These are phyloP conservation scores for Gnomoniopsis smithogilvyi DNA, from an alignment of 2,329 filamentous ascomycete species.

Conservation along the genomic window DNA sequence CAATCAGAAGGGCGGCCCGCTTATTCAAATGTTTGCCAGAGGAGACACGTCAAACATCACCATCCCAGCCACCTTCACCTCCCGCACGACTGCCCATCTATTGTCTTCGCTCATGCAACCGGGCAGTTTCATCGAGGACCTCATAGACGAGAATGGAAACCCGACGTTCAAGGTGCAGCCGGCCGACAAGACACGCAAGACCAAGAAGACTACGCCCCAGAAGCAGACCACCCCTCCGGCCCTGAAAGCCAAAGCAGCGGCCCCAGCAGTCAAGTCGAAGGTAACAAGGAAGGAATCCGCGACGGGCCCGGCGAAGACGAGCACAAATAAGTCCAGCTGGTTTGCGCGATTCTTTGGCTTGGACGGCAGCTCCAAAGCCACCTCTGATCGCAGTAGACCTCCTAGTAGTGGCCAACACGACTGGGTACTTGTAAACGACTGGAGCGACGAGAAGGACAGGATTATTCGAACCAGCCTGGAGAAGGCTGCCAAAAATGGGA, in stretches of 20 bases:
- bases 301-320: neutral
- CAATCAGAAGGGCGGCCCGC: constrained; percentile 79
- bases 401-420: constrained; percentile 72
- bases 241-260: constrained; percentile 15
- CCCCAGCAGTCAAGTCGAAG: constrained; percentile 4
- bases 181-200: constrained; percentile 35
- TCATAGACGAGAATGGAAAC: constrained; percentile 58
- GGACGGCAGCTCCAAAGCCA: constrained; percentile 27
- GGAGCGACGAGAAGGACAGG: constrained; percentile 26
- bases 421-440: constrained; percentile 69
- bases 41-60: constrained; percentile 94
- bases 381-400: constrained; percentile 56
- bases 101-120: constrained; percentile 82
- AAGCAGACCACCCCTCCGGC: constrained; percentile 25
- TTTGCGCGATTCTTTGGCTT: constrained; percentile 40
- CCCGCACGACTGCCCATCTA: constrained; percentile 88
- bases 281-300: constrained; percentile 8
- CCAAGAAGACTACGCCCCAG: constrained; percentile 32
- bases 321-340: constrained; percentile 34
- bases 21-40: constrained; percentile 98
- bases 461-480: constrained; percentile 28
- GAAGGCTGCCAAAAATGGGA: constrained; percentile 33
- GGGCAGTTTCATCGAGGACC: constrained; percentile 59
- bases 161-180: constrained; percentile 52
- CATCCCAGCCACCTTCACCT: constrained; percentile 93